Conservation (phyloP, 2,329 filamentous ascomycete genomes). For the Chalaropsis thielavioides region DNA sequence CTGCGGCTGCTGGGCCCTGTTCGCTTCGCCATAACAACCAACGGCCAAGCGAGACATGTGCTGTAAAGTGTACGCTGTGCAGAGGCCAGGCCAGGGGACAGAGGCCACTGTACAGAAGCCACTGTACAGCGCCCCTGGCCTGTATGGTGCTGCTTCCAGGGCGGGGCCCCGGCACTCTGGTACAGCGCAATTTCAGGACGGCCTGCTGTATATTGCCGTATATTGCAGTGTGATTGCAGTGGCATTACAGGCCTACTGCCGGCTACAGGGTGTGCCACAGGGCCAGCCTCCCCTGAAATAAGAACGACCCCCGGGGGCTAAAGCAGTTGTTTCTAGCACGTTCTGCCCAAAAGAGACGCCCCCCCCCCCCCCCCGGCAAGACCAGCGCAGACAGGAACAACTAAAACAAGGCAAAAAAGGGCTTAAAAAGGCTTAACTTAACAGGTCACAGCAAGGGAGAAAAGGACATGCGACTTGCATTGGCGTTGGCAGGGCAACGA, state of each 20-base stretch:
- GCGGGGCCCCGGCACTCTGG: no score
- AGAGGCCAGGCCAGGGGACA: no score
- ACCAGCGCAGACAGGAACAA: neutral
- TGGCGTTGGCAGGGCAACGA: neutral
- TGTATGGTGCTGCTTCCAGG: no score
- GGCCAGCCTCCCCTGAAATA: neutral
- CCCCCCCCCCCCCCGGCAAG: neutral
- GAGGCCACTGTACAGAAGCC: no score
- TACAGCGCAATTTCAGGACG: neutral
- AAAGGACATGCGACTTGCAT: neutral
- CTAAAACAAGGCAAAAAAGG: neutral
- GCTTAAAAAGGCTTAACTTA: neutral
- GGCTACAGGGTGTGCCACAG: neutral
- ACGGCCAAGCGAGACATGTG: neutral
- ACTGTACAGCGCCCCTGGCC: no score
- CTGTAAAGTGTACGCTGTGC: no score
- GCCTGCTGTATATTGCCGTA: neutral
- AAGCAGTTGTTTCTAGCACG: neutral
- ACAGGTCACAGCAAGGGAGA: neutral
- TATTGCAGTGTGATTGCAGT: constrained; percentile 1
- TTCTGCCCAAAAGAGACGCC: neutral
- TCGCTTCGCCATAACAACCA: neutral
- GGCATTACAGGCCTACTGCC: neutral
- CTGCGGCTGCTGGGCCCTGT: neutral
- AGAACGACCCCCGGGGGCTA: neutral